Conservation (phyloP, 2,329 filamentous ascomycete species). For the Graphilbum sp. region DNA sequence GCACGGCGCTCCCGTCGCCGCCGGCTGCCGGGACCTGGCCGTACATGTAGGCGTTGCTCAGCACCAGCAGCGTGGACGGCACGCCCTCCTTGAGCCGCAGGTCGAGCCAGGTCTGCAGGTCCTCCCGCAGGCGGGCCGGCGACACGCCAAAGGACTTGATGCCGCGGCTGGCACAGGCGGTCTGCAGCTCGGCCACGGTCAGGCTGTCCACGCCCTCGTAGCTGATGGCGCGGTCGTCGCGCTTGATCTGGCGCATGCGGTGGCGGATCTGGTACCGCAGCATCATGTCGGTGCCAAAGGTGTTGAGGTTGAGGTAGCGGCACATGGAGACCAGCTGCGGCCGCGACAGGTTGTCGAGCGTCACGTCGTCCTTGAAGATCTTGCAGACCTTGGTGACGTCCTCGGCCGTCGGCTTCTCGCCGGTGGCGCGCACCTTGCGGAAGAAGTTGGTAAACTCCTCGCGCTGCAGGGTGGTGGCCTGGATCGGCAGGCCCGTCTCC, state of each 20-base stretch:
- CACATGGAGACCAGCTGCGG: conserved; percentile 96
- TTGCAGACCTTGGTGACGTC: conserved; percentile 99
- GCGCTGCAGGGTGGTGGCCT: conserved; percentile 66
- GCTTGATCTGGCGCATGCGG: conserved; percentile 98
- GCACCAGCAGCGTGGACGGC: conserved; percentile 85
- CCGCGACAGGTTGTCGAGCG: conserved; percentile 87
- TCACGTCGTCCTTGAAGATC: conserved; percentile 95
- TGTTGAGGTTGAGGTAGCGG: conserved; percentile 94
- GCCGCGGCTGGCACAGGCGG: conserved; percentile 78
- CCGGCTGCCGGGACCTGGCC: conserved; percentile 34
- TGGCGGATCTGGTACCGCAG: conserved; percentile 93
- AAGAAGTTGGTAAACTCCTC: conserved; percentile 96
- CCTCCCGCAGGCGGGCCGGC: conserved; percentile 71
- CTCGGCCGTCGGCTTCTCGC: conserved; percentile 70
- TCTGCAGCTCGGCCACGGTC: conserved; percentile 85
- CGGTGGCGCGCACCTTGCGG: conserved; percentile 83
- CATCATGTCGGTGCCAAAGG: conserved; percentile 95
- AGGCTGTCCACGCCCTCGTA: conserved; percentile 88
- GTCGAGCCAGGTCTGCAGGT: conserved; percentile 87
- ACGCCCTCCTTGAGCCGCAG: conserved; percentile 85
- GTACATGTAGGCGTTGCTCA: conserved; percentile 98
- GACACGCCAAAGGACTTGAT: conserved; percentile 87
- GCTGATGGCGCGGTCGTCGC: conserved; percentile 85
- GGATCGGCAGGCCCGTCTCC: conserved; percentile 86
- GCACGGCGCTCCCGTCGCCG: conserved; percentile 56